These are phyloP conservation scores for Triadica sebifera DNA, from an alignment of 345 rosid species.

Conservation along the genomic window DNA sequence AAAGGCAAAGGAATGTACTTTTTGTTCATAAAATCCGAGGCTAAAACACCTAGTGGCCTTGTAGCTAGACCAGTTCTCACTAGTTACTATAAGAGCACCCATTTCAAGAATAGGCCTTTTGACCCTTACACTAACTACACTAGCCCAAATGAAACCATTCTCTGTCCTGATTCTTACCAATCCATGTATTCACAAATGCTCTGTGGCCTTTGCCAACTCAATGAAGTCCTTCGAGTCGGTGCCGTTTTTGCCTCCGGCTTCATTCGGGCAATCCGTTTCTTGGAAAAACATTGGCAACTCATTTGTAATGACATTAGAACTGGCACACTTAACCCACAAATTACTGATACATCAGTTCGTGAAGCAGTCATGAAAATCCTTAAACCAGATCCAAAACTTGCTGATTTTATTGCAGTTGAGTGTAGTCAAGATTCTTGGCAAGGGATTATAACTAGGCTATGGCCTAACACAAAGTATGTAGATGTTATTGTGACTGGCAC, in stretches of 20 bases:
- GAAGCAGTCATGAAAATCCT: conserved; percentile 44
- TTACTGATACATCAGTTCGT: conserved; percentile 38
- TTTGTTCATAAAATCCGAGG: conserved; percentile 58
- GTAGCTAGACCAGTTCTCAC: conserved; percentile 61
- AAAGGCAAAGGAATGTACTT: conserved; percentile 63
- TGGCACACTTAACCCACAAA: conserved; percentile 39
- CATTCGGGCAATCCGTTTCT: conserved; percentile 54
- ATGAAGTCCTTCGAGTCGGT: conserved; percentile 52
- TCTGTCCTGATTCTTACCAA: conserved; percentile 52
- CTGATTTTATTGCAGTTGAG: conserved; percentile 41
- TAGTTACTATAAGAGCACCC: conserved; percentile 56
- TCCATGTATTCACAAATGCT: conserved; percentile 62
- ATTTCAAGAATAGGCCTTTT: conserved; percentile 44
- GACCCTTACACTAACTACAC: conserved; percentile 57
- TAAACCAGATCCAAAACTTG: conserved; percentile 42
- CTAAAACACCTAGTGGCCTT: conserved; percentile 52
- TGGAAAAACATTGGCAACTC: conserved; percentile 46
- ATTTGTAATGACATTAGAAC: conserved; percentile 41
- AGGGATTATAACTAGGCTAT: conserved; percentile 51
- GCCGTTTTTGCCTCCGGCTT: conserved; percentile 62
- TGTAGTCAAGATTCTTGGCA: conserved; percentile 45
- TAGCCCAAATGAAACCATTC: conserved; percentile 57
- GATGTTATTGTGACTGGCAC: conserved; percentile 99
- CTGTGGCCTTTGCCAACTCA: conserved; percentile 50
- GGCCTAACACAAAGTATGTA: conserved; percentile 57